These are phyloP conservation scores for Dimargaris verticillata DNA, from an alignment of 192 early-diverging fungal species.

Conservation along the genomic window DNA sequence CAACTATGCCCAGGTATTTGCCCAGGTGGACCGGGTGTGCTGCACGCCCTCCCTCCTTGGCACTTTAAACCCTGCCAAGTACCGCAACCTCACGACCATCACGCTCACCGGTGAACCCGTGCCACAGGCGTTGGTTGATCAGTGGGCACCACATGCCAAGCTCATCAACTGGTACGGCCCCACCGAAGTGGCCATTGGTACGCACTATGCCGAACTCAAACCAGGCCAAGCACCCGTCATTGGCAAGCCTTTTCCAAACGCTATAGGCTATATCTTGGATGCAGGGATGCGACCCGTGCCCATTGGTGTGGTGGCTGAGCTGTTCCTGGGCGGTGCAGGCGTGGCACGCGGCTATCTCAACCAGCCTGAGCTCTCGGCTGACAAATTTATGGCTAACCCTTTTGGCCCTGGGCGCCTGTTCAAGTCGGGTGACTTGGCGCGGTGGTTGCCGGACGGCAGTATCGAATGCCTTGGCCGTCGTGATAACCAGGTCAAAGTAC, in stretches of 20 bases:
- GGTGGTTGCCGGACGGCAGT: conserved; percentile 18
- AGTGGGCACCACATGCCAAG: not conserved
- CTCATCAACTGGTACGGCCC: conserved; percentile 21
- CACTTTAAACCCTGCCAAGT: not conserved
- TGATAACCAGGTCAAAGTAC: conserved; percentile 23
- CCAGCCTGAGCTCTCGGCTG: conserved; percentile 15
- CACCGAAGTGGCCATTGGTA: conserved; percentile 18
- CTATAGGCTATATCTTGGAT: conserved; percentile 19
- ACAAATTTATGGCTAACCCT: conserved; percentile 20
- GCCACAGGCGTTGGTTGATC: not conserved
- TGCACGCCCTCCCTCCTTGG: not conserved
- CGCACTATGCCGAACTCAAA: not conserved
- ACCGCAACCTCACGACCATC: not conserved
- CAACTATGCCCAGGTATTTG: not conserved
- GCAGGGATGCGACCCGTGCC: conserved; percentile 11
- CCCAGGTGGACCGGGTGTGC: no score
- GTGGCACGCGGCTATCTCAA: conserved; percentile 18
- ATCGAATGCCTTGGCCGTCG: conserved; percentile 18
- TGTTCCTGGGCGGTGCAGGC: conserved; percentile 16
- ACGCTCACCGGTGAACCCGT: conserved; percentile 10
- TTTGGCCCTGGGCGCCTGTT: conserved; percentile 18
- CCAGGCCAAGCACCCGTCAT: conserved; percentile 9
- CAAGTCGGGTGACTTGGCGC: conserved; percentile 18
- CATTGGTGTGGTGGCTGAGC: conserved; percentile 20
- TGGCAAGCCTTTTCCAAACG: conserved; percentile 14